A percentile compares a stretch with the other conserved stretches of the same genome.
Conservation (phyloP, 768 basidiomycete species). For the Mycena rebaudengoi region DNA sequence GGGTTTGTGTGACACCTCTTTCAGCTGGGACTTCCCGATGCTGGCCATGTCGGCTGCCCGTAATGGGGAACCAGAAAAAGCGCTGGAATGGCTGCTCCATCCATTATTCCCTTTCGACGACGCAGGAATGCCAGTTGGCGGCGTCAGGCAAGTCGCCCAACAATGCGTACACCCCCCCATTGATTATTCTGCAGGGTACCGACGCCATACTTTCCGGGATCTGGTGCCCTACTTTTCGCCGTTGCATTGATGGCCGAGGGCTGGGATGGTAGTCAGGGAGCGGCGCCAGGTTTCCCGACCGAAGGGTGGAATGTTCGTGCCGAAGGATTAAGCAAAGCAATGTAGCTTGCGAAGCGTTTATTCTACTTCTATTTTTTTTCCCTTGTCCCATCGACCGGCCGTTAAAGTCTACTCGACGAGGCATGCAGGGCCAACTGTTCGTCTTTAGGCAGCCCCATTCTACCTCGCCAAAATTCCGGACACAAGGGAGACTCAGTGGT, state of each 20-base stretch:
- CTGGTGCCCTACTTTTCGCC: slow-evolving; percentile 59
- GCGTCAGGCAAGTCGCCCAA: slow-evolving; percentile 45
- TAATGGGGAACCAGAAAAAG: slow-evolving; percentile 56
- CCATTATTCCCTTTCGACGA: slow-evolving; percentile 67
- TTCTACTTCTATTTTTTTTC: background rate
- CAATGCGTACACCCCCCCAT: too few species aligned
- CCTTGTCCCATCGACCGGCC: background rate
- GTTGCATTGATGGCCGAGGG: slow-evolving; percentile 67
- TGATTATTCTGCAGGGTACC: slow-evolving; percentile 54
- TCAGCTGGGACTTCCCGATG: slow-evolving; percentile 71
- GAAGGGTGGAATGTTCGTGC: slow-evolving; percentile 47
- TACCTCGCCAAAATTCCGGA: slow-evolving; percentile 70
- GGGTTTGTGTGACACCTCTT: too few species aligned
- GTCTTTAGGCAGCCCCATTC: slow-evolving; percentile 71
- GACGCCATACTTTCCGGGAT: slow-evolving; percentile 68
- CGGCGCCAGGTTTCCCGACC: slow-evolving; percentile 51
- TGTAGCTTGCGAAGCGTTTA: slow-evolving; percentile 29
- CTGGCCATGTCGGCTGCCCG: slow-evolving; percentile 70
- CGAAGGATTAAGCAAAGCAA: slow-evolving; percentile 45
- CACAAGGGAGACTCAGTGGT: slow-evolving; percentile 46
- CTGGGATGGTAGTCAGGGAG: slow-evolving; percentile 57
- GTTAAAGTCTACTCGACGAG: background rate
- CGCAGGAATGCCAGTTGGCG: slow-evolving; percentile 67
- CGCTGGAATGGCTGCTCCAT: slow-evolving; percentile 63
- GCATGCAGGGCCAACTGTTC: slow-evolving; percentile 55